Conservation (phyloP, 768 basidiomycete species). For the Phanerochaete carnosa region DNA sequence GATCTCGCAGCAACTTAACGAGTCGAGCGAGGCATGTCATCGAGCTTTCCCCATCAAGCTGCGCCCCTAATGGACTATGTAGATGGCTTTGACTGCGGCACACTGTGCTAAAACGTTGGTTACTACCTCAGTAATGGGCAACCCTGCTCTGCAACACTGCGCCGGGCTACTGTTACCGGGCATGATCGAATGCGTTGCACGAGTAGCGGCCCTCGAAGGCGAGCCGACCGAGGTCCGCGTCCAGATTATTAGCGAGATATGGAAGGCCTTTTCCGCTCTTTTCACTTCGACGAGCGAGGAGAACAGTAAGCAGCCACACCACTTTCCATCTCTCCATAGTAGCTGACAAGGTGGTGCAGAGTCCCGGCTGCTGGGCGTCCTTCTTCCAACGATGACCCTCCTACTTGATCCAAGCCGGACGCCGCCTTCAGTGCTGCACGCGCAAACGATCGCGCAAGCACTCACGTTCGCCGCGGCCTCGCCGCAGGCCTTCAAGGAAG, state of each 20-base stretch:
- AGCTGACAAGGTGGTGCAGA: slow-evolving; percentile 39
- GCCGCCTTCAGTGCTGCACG: slow-evolving; percentile 44
- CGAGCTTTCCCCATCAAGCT: neutral
- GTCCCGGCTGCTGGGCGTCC: slow-evolving; percentile 59
- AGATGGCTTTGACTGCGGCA: slow-evolving; percentile 82
- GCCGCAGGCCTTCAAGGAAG: slow-evolving; percentile 82
- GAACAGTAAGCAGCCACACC: slow-evolving; percentile 56
- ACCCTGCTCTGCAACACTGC: slow-evolving; percentile 66
- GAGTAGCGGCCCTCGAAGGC: slow-evolving; percentile 58
- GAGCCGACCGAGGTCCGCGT: slow-evolving; percentile 52
- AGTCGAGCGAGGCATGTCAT: slow-evolving; percentile 57
- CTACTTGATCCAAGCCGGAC: slow-evolving; percentile 54
- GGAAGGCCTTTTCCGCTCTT: slow-evolving; percentile 75
- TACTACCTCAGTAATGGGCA: slow-evolving; percentile 64
- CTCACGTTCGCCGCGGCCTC: slow-evolving; percentile 68
- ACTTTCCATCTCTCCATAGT: neutral
- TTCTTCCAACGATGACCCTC: slow-evolving; percentile 74
- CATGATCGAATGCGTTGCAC: slow-evolving; percentile 77
- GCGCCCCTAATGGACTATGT: neutral
- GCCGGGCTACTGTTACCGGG: slow-evolving; percentile 72
- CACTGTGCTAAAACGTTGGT: slow-evolving; percentile 89
- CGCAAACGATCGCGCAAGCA: slow-evolving; percentile 62
- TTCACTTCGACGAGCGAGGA: slow-evolving; percentile 53
- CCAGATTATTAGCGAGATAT: slow-evolving; percentile 70
- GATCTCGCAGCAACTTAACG: slow-evolving; percentile 76